Evolutionary conservation across 2,329 filamentous ascomycete genomes (phyloP).

Genomic region (Cadophora gregata): DNA sequence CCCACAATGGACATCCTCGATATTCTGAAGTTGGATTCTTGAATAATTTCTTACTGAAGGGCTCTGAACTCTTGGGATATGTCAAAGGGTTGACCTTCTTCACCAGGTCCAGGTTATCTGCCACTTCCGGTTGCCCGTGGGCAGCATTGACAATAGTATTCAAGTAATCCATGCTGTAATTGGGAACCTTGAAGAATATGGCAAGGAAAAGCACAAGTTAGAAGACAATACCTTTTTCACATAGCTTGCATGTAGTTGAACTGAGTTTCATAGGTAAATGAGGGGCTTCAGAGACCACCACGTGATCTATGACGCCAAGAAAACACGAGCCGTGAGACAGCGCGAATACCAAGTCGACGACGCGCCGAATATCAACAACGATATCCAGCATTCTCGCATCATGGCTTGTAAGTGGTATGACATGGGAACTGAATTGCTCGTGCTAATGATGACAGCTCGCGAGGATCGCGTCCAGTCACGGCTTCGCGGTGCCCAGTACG

Average conservation of each 20-base stretch:
- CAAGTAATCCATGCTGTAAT: slow-evolving; percentile 28
- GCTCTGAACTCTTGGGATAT: slow-evolving; percentile 39
- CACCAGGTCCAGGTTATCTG: neutral
- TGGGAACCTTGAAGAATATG: neutral
- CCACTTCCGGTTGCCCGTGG: slow-evolving; percentile 18
- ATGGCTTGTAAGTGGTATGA: slow-evolving; percentile 33
- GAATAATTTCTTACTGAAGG: slow-evolving; percentile 42
- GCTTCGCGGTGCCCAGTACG: slow-evolving; percentile 68
- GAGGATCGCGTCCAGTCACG: slow-evolving; percentile 69
- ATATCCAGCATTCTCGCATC: neutral
- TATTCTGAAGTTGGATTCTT: slow-evolving; percentile 43
- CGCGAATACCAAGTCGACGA: neutral
- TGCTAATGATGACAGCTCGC: slow-evolving; percentile 51
- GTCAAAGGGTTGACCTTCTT: slow-evolving; percentile 40
- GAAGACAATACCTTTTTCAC: neutral
- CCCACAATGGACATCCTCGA: slow-evolving; percentile 43
- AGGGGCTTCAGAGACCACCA: neutral
- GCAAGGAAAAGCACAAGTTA: neutral
- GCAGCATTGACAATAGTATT: slow-evolving; percentile 20
- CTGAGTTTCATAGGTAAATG: slow-evolving; percentile 4
- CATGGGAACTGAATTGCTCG: neutral
- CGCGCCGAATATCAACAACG: slow-evolving; percentile 16
- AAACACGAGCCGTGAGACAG: neutral
- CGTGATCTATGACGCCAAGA: neutral
- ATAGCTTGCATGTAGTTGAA: neutral